Evolutionary conservation across 2,329 filamentous ascomycete species (phyloP).

Genomic region (Teratosphaeria pseudoeucalypti): DNA sequence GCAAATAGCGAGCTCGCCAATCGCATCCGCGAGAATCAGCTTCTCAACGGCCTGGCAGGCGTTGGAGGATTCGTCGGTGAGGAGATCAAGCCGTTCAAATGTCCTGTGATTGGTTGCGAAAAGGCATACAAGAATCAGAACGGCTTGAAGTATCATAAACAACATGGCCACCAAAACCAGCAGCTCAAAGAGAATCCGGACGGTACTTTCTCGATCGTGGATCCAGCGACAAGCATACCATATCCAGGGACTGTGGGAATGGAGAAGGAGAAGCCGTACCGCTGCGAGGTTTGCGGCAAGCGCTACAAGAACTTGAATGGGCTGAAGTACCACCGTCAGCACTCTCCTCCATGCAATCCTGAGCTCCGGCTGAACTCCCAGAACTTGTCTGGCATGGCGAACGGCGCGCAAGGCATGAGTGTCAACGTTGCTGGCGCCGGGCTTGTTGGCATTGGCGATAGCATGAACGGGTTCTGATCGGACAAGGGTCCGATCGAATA

Average conservation of each 20-base stretch:
- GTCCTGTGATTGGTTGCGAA: conserved; percentile 94
- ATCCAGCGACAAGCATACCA: conserved; percentile 84
- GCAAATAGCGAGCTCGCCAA: conserved; percentile 62
- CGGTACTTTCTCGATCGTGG: conserved; percentile 95
- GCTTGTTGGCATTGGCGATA: conserved; percentile 46
- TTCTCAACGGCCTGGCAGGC: conserved; percentile 44
- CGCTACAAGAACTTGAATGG: conserved; percentile 99
- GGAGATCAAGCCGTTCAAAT: conserved; percentile 95
- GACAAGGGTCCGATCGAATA: background rate
- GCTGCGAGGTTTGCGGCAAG: conserved; percentile 93
- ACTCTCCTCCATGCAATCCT: conserved; percentile 83
- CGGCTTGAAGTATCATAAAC: conserved; percentile 80
- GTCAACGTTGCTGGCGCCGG: conserved; percentile 44
- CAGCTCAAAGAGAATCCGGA: conserved; percentile 94
- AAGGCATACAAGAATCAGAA: conserved; percentile 99
- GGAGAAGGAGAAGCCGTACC: conserved; percentile 99
- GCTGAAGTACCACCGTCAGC: conserved; percentile 70
- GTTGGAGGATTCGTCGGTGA: conserved; percentile 52
- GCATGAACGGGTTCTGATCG: conserved; percentile 29
- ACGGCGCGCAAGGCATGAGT: conserved; percentile 33
- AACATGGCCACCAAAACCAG: conserved; percentile 92
- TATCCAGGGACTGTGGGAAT: conserved; percentile 97
- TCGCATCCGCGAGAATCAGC: conserved; percentile 53
- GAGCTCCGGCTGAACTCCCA: conserved; percentile 51
- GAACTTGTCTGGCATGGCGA: conserved; percentile 7